Conservation (phyloP, 371 early-diverging fungal genomes). For the Apophysomyces ossiformis region DNA sequence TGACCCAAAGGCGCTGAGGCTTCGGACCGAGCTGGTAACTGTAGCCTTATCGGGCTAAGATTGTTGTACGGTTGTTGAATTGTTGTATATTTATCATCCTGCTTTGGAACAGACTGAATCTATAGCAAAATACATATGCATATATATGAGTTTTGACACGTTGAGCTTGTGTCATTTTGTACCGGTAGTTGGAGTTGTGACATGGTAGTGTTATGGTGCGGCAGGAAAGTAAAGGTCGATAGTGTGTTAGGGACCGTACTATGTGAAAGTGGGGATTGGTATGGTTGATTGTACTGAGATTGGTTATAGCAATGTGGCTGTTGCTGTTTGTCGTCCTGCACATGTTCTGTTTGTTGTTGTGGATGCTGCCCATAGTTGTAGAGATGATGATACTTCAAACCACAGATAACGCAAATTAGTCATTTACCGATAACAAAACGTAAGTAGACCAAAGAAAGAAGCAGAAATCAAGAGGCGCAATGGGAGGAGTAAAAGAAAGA, state of each 20-base stretch:
- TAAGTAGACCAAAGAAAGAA: background rate
- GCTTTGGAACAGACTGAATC: background rate
- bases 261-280: conserved; percentile 12
- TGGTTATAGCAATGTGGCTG: conserved; percentile 1
- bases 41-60: background rate
- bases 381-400: background rate
- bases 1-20: background rate
- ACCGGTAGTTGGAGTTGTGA: conserved; percentile 9
- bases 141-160: background rate
- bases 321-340: conserved; percentile 7
- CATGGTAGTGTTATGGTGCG: conserved; percentile 3
- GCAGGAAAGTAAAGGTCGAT: conserved; percentile 1
- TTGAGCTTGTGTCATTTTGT: background rate
- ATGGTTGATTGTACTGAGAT: background rate
- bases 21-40: conserved; percentile 3
- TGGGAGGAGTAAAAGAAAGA: background rate
- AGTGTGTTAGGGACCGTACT: background rate
- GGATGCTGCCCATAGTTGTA: conserved; percentile 1
- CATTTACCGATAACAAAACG: background rate
- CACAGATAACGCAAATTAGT: too few relatives aligned
- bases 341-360: background rate
- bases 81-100: background rate
- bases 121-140: background rate
- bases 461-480: background rate
- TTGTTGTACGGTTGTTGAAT: background rate